Evolutionary conservation across 768 basidiomycete species (phyloP), one percentile per base, ranked within the genome.

Genomic region (Psilocybe azurescens): DNA sequence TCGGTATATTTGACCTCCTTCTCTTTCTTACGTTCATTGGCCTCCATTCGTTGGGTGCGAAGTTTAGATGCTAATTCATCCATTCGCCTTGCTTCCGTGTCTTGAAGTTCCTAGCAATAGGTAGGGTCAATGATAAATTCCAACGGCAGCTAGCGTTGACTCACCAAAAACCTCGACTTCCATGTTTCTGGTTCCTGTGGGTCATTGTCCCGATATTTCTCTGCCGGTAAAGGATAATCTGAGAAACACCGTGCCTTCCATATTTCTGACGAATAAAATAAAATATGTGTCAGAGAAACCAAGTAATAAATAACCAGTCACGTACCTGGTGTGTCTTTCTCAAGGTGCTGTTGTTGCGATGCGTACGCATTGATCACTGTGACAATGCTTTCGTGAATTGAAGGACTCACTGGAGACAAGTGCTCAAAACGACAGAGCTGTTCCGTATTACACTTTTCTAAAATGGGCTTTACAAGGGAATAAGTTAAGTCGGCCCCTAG

Each of bases 1-100:
- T 91, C 89, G 16, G 90, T 93, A 56, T 88, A 68, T 72, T 91
- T 93, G 61, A 94, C 84, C 74, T 89, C 87, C 61, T 86, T 82
- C 73, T 90, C 89, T 73, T 83, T 91, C 79, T 89, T 93, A 64
- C 87, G 87, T 70, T 89, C 87, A 39, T 88, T 89, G 10, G 83
- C 89, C 72, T 89, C 87, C 69, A 85, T 80, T 18, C 90, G 86
- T 68, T 89, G 86, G 50, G 74, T 83, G 63, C 89, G 86, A 65
- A 94, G 79, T 65, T 82, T 87, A 47, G 78, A 79, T 32, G 85
- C 83, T 10, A 84, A 78, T 70, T 86, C 85, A 71, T 91, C 88
- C 29, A 93, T 74, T 47, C 89, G 83, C 69, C 80, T 77, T 11
- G 86, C 82, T 72, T 93, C 90, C 48, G 80, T 79, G 54, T 84